Evolutionary conservation across 352 stramenopile genomes (phyloP), one percentile per base, ranked within the genome.

Genomic region (Phytophthora fragariae): DNA sequence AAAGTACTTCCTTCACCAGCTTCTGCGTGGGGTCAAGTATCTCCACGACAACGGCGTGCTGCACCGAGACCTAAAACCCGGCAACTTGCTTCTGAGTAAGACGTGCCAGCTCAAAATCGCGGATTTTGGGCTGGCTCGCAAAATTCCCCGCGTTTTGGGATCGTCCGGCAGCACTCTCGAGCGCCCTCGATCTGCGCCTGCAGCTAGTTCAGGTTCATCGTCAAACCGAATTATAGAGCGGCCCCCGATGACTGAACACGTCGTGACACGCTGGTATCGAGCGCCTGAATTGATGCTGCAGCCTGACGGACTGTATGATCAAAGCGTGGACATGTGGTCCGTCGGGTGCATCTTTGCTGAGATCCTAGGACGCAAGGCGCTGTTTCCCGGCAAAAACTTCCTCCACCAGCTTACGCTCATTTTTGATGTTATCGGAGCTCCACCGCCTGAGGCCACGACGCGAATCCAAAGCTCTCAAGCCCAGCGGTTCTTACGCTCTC

Each of bases 1-100:
- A 62, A 96, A 97, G 54, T 98, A 94, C 68, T 98, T 98, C 70
- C 81, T 98, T n/a, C 92, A 96, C 62, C 93, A 98, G 65, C 77
- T 98, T 15, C 75, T 98, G 3, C 82, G 92, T 6, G 94, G 94
- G 2, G 85, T 95, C 63, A 90, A 92, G 52, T 89, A 91, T 33
- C 64, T 95, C 1, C 86, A 94, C 62, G 85, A 89, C 64, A 88
- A 93, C 49, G 88, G 88, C 10, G 83, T 97, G 19, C 61, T 96
- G 0, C 90, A 97, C 57, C 88, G 90, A 5, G 90, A 97, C 53
- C 73, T 97, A 1, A 97, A 97, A 52, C 90, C 90, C 0, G 89
- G 88, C 1, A 97, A 97, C 65, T 68, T 95, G 7, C 73, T 95
- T 27, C 77, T 97, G 7, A 93, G 83, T 58, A 93, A 91, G 55